Evolutionary conservation across 2,329 filamentous ascomycete genomes (phyloP).

Genomic region (Rutstroemia sp.): DNA sequence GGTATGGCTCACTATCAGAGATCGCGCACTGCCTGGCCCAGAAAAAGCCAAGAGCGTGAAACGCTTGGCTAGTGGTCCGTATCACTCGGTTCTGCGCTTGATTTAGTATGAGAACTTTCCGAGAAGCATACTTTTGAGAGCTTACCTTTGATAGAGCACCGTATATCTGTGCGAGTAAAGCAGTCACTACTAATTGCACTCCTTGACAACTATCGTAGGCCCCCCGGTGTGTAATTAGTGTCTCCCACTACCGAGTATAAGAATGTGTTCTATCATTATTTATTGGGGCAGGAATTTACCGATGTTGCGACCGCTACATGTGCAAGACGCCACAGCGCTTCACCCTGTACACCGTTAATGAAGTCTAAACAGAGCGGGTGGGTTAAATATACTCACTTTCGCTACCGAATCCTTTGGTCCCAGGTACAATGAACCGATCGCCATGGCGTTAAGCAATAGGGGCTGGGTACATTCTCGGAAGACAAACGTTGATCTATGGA

Average conservation of each 20-base stretch:
- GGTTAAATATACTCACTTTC: constrained; percentile 22
- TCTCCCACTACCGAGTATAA: constrained; percentile 32
- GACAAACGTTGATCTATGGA: constrained; percentile 37
- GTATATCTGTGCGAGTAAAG: constrained; percentile 37
- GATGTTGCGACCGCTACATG: constrained; percentile 39
- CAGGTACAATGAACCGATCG: constrained; percentile 38
- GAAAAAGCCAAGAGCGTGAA: constrained; percentile 37
- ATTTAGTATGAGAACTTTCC: background rate
- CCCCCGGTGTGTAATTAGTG: constrained; percentile 35
- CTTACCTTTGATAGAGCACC: constrained; percentile 33
- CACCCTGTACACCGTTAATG: constrained; percentile 26
- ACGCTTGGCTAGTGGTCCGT: constrained; percentile 37
- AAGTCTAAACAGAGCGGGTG: background rate
- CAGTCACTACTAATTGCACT: constrained; percentile 37
- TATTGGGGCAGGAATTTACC: background rate
- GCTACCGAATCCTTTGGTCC: constrained; percentile 36
- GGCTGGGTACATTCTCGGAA: constrained; percentile 38
- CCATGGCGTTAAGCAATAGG: constrained; percentile 37
- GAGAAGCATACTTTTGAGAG: background rate
- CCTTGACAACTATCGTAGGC: constrained; percentile 37
- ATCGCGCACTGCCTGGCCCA: constrained; percentile 40
- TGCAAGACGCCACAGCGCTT: constrained; percentile 37
- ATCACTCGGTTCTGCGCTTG: constrained; percentile 32
- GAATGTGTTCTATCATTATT: background rate
- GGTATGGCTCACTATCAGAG: constrained; percentile 32